These are phyloP conservation scores for Basipetospora chlamydospora DNA, from an alignment of 2,329 filamentous ascomycete genomes.

Conservation along the genomic window DNA sequence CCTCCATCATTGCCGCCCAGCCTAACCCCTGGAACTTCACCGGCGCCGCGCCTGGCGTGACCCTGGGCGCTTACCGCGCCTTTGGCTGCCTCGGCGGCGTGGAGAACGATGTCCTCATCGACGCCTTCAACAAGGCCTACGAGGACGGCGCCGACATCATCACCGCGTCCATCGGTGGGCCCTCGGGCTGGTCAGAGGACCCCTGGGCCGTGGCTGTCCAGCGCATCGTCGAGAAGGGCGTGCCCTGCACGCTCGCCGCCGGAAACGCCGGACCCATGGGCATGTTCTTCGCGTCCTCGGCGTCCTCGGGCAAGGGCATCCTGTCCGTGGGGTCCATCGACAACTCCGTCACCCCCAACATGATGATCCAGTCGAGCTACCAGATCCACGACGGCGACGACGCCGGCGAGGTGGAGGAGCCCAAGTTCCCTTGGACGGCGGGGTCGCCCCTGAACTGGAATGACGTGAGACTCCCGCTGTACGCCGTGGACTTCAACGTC, in stretches of 20 bases:
- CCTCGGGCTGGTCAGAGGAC: conserved; percentile 36
- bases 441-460: conserved; percentile 27
- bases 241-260: conserved; percentile 37
- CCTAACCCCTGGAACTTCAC: conserved; percentile 29
- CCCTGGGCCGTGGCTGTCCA: conserved; percentile 34
- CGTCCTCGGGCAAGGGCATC: conserved; percentile 31
- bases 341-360: conserved; percentile 25
- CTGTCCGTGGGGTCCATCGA: conserved; percentile 36
- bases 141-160: conserved; percentile 44
- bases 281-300: conserved; percentile 31
- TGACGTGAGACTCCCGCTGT: conserved; percentile 31
- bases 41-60: conserved; percentile 41
- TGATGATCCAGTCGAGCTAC: conserved; percentile 28
- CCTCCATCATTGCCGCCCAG: conserved; percentile 48
- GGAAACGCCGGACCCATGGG: conserved; percentile 33
- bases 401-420: no score
- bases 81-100: conserved; percentile 38
- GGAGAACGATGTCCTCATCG: conserved; percentile 42
- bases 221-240: conserved; percentile 36
- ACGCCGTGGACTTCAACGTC: conserved; percentile 33
- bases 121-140: conserved; percentile 44
- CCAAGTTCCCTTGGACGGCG: conserved; percentile 28
- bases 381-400: conserved; percentile 19
- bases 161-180: conserved; percentile 36
- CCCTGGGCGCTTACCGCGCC: conserved; percentile 40